Base-by-base conservation (phyloP, 1,284 basidiomycete genomes). In the Leccinum griseonigrum region DNA sequence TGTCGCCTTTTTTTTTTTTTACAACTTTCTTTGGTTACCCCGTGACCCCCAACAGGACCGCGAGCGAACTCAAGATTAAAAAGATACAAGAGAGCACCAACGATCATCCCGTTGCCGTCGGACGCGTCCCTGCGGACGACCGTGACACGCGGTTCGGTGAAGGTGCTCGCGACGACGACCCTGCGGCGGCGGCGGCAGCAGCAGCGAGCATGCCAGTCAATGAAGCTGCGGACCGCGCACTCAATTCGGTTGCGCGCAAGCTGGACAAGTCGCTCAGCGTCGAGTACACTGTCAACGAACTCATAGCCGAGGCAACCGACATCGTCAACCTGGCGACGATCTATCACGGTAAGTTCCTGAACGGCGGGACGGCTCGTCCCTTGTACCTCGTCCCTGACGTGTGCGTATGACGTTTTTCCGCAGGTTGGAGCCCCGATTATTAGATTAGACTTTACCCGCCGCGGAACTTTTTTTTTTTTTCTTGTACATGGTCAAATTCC, bases 251-350 rank as follows among this genome's bases (percentile, higher is more conserved):
- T 40, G 79, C 85, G 11, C 80, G 85, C 51, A 98, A 98, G 76
- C 80, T 99, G 43, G 88, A 94, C 69, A 88, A 86, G 66, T 83
- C 87, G 11, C 79, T 98, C 66, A 97, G 93, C 70, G 91, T 97
- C 38, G 93, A 97, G 74, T 95, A 93, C 69, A 92, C 90, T 3
- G 94, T 99, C 63, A 98, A 97, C 76, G 90, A 95, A 74, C 84
- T 99, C 43, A 91, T 98, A 61, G 88, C 92, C 28, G 88, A 95
- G 72, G 97, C 97, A 43, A 92, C 87, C 46, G 92, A 97, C 72
- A 75, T 81, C 0, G 79, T 79, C 40, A 92, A 95, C 74, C 77
- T 98, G 36, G 89, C 87, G 2, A 83, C 81, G 29, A 95, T 98
- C 70, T 99, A 85, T 71, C 69, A 74, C 63, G 93, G 92, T 91